phyloP scores from a whole-genome alignment of 257 asterid species.

The Nemophila menziesii region DNA sequence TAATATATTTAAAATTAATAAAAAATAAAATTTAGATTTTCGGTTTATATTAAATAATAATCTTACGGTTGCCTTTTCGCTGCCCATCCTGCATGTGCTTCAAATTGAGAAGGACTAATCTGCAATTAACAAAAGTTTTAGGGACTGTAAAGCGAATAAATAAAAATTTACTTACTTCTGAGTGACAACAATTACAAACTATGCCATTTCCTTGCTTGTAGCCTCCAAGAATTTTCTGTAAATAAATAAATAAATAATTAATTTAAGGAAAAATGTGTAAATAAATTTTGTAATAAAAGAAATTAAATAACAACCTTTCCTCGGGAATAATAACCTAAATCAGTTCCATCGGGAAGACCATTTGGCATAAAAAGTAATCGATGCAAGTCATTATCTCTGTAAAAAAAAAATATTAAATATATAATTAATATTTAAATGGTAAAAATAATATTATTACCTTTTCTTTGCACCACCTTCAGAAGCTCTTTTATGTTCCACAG shows the following conservation, averaged over 20 bases:
- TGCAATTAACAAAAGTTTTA: conserved; percentile 16
- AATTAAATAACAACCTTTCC: conserved; percentile 64
- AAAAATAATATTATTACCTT: conserved; percentile 36
- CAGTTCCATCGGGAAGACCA: conserved; percentile 98
- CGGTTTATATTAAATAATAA: conserved; percentile 6
- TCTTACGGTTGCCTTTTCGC: conserved; percentile 99
- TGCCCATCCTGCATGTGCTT: conserved; percentile 97
- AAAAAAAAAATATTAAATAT: not conserved
- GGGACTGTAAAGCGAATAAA: not conserved
- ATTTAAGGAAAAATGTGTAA: not conserved
- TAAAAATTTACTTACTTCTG: conserved; percentile 38
- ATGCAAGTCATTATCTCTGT: conserved; percentile 94
- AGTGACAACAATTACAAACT: conserved; percentile 74
- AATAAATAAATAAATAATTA: conserved; percentile 10
- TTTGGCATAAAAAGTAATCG: conserved; percentile 85
- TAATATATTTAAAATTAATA: conserved; percentile 9
- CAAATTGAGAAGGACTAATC: conserved; percentile 99
- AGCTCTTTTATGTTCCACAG: conserved; percentile 37
- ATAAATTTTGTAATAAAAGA: not conserved
- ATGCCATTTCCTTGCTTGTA: conserved; percentile 94
- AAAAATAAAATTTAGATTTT: not conserved
- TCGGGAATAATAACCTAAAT: conserved; percentile 83
- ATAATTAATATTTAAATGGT: too few relatives aligned
- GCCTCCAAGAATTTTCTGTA: conserved; percentile 88
- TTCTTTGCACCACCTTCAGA: conserved; percentile 68